Evolutionary conservation across 1,284 basidiomycete species (phyloP).

Genomic region (Dichomitus squalens): DNA sequence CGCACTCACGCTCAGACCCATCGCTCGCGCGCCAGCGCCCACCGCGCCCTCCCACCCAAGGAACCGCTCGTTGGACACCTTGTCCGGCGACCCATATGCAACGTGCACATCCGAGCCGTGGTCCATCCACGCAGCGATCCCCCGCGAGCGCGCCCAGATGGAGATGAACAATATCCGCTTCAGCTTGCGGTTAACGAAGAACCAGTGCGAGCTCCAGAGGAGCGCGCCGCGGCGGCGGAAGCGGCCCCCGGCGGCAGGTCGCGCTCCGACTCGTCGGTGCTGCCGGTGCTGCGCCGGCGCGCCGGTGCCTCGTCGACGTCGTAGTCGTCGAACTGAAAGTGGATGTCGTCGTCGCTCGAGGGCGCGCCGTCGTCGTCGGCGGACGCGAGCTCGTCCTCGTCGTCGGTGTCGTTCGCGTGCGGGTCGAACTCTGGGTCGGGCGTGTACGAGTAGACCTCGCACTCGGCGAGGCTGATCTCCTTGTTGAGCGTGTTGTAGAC

Average conservation of each 20-base stretch:
- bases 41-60: constrained; percentile 73
- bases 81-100: constrained; percentile 36
- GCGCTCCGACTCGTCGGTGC: constrained; percentile 34
- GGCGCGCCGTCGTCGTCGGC: constrained; percentile 63
- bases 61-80: constrained; percentile 56
- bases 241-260: constrained; percentile 9
- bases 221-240: constrained; percentile 66
- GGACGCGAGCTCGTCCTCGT: constrained; percentile 70
- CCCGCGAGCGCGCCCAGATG: constrained; percentile 86
- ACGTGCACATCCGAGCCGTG: constrained; percentile 30
- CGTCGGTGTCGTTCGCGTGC: constrained; percentile 82
- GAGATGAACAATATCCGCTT: constrained; percentile 95
- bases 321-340: constrained; percentile 80
- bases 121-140: constrained; percentile 58
- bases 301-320: constrained; percentile 65
- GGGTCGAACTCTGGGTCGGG: constrained; percentile 96
- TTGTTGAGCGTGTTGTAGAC: constrained; percentile 90
- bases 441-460: constrained; percentile 94
- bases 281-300: constrained; percentile 39
- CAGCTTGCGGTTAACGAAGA: constrained; percentile 92
- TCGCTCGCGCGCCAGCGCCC: constrained; percentile 75
- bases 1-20: constrained; percentile 50
- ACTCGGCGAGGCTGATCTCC: constrained; percentile 88
- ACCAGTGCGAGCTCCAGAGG: constrained; percentile 97
- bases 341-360: constrained; percentile 59